Evolutionary conservation across 345 rosid genomes (phyloP), one percentile per base, ranked within the genome.

Genomic region (Gossypium bickii): DNA sequence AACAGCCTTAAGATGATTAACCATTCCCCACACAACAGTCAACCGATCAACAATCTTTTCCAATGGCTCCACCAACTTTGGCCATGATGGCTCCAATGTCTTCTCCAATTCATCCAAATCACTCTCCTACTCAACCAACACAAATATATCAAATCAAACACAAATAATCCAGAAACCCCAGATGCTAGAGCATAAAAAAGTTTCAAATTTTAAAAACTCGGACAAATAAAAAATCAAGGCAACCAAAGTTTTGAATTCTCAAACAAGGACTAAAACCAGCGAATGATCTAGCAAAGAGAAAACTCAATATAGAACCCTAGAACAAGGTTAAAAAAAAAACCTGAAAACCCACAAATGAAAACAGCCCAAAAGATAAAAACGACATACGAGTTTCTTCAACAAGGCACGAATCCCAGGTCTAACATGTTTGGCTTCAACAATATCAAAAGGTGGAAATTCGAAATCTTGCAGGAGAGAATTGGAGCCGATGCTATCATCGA

Each of bases 11-110:
- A 94, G 93, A 80, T 92, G 97, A 82, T 86, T 83, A 71, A 92
- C 83, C 52, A 88, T 82, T 56, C 90, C 93, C 98, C 95, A 94
- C 77, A 87, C 90, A 48, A 94, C 89, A 67, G 80, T 12, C 81
- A 91, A 78, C 3, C 76, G 81, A 82, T 90, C 98, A 20, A 84
- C 59, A 75, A 92, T 86, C 89, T 82, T 94, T 92, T 91, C 97
- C 80, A 92, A 67, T n/a, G 97, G 97, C 82, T 91, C 97, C 82
- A 89, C 97, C 77, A 94, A 81, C 77, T 91, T 92, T 58, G 90
- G 84, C 98, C 98, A 94, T 2, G 97, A 79, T 0, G 97, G 95
- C 78, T 91, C 94, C 70, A 89, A 88, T 0, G 83, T 80, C 58
- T 79, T 88, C 81, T 92, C 97, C 76, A 91, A 69, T 75, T 87